These are phyloP conservation scores for Scortechinia acanthostroma DNA, from an alignment of 2,329 filamentous ascomycete species.

Conservation along the genomic window DNA sequence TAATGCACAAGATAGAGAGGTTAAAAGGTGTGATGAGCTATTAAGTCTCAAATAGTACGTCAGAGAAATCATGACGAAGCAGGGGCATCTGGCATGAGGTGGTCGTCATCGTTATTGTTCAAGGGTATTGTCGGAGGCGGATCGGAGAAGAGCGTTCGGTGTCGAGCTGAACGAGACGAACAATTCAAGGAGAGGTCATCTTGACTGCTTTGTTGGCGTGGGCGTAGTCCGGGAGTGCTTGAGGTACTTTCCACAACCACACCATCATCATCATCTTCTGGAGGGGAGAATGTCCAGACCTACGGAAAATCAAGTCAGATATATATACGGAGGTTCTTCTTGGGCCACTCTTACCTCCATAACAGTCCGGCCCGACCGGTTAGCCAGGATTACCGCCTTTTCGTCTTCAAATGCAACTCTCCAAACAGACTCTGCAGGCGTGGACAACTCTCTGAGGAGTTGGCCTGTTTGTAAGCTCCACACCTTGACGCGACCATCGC, in stretches of 20 bases:
- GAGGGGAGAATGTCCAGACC: background rate
- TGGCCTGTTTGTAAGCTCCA: slow-evolving; percentile 93
- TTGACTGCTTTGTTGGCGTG: background rate
- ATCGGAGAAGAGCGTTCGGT: background rate
- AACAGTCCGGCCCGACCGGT: slow-evolving; percentile 75
- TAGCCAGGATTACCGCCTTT: slow-evolving; percentile 92
- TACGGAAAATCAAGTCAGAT: slow-evolving; percentile 1
- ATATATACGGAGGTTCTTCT: slow-evolving; percentile 4
- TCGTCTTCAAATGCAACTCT: slow-evolving; percentile 96
- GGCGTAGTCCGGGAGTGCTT: background rate
- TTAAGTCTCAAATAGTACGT: too few relatives aligned
- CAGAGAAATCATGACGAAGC: background rate
- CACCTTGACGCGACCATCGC: slow-evolving; percentile 95
- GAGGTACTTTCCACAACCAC: background rate
- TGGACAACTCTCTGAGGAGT: slow-evolving; percentile 82
- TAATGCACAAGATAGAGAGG: too few relatives aligned
- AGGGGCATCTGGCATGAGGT: background rate
- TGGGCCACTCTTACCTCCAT: slow-evolving; percentile 71
- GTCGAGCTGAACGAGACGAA: background rate
- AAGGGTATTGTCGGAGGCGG: background rate
- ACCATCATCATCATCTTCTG: background rate
- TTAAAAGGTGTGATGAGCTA: too few relatives aligned
- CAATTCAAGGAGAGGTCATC: background rate
- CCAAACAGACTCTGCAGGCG: slow-evolving; percentile 92
- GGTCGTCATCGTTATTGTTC: background rate